These are phyloP conservation scores for Globisporangium ultimum DNA, from an alignment of 352 stramenopile genomes.

Conservation along the genomic window DNA sequence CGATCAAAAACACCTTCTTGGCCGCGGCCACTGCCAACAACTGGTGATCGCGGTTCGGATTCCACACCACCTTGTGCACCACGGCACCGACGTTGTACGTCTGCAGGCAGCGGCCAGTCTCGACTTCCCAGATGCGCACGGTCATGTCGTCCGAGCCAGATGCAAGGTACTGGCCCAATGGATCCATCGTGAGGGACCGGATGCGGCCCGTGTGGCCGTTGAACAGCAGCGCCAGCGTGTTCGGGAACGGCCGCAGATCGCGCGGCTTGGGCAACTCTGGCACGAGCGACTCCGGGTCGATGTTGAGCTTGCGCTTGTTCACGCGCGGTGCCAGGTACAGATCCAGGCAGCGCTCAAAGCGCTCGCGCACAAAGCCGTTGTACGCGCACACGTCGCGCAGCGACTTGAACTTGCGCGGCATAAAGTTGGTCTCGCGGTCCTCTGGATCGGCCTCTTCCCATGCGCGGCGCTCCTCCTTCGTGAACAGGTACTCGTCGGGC, in stretches of 20 bases:
- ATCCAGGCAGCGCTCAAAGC: conserved; percentile 99
- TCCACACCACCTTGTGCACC: conserved; percentile 95
- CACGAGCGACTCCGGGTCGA: conserved; percentile 96
- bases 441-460: conserved; percentile 95
- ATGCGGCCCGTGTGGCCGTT: conserved; percentile 89
- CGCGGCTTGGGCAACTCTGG: conserved; percentile 95
- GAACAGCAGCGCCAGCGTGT: conserved; percentile 88
- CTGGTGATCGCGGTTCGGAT: conserved; percentile 95
- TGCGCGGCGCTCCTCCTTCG: conserved; percentile 93
- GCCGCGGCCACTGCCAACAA: conserved; percentile 91
- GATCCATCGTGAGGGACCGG: conserved; percentile 92
- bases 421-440: conserved; percentile 96
- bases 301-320: conserved; percentile 97
- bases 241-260: conserved; percentile 98
- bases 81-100: conserved; percentile 90
- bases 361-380: conserved; percentile 95
- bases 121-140: conserved; percentile 96
- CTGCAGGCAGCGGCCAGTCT: conserved; percentile 91
- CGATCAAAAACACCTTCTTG: conserved; percentile 91
- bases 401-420: conserved; percentile 97
- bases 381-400: conserved; percentile 97
- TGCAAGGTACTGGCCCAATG: conserved; percentile 96
- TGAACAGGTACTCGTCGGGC: conserved; percentile 98
- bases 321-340: conserved; percentile 97
- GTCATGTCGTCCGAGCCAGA: conserved; percentile 95